Evolutionary conservation across 768 basidiomycete species (phyloP), one percentile per base, ranked within the genome.

Genomic region (Pleurotus djamor): DNA sequence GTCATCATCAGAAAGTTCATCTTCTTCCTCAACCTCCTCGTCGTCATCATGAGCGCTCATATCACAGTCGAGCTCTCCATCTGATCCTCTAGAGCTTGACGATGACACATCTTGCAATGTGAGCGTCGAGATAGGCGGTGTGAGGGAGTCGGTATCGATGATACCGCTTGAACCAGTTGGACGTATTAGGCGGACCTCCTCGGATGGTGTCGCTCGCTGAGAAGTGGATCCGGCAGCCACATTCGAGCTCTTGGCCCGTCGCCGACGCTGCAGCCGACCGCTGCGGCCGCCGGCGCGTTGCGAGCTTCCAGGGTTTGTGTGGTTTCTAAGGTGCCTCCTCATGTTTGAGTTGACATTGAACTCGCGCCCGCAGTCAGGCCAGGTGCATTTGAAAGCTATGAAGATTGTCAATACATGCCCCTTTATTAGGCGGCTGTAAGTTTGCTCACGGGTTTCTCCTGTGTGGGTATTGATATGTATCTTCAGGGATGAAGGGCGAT

Each of bases 311-410:
- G 76, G 71, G 3, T 72, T 59, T 1, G 72, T 73, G 54, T 92
- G 89, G 68, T 89, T 91, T 48, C 89, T 78, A 68, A 85, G 87
- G 65, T 92, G 91, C 4, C 91, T 77, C 34, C 91, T 81, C 91
- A 92, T 92, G 69, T 92, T 93, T 0, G 88, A 90, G 68, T 91
- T 90, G 50, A 91, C 91, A 63, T 91, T 92, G 73, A 92, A 92
- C 60, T 87, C 83, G 36, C 88, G 81, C 41, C 86, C 87, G 67
- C 90, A 92, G 45, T 84, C 81, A 5, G 86, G 87, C 77, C 77
- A 88, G 4, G 88, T 87, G 64, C 91, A 92, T 45, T 82, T 78
- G 73, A 88, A 91, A 17, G 89, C 91, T 89, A 68, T 45, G 61
- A 37, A 62, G 21, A 28, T 52, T 16, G 32, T 59, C 2, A 63